A percentile compares a stretch with the other conserved stretches of the same genome.
These are phyloP conservation scores for Anisodus tanguticus DNA, from an alignment of 257 asterid genomes.

Conservation along the genomic window DNA sequence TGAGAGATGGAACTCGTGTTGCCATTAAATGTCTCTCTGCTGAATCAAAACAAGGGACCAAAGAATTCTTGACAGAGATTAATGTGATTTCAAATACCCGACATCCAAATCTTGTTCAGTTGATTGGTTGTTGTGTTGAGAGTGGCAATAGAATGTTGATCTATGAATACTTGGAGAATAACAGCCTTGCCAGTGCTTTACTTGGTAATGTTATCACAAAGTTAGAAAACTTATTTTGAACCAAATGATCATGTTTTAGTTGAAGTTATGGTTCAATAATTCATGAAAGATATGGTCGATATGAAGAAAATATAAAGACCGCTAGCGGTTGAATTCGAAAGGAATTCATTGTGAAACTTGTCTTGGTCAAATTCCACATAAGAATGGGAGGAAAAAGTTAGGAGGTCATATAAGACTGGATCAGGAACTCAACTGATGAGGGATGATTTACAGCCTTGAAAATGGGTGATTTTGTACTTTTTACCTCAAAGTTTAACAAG, in stretches of 20 bases:
- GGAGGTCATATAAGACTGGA: background rate
- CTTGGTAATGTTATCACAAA: conserved; percentile 52
- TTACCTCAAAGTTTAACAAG: no score
- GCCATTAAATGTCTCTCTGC: conserved; percentile 82
- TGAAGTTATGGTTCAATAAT: no score
- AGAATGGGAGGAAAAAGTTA: background rate
- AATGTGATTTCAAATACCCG: conserved; percentile 59
- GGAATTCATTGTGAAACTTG: background rate
- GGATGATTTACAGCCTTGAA: no score
- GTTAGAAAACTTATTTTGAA: background rate
- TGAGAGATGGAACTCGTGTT: conserved; percentile 75
- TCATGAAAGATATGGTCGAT: background rate
- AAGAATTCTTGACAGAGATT: conserved; percentile 77
- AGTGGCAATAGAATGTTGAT: conserved; percentile 63
- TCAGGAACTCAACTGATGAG: background rate
- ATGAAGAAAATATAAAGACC: background rate
- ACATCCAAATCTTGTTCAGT: conserved; percentile 76
- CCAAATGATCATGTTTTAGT: background rate
- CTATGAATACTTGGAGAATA: conserved; percentile 81
- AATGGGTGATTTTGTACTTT: no score
- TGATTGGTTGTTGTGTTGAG: conserved; percentile 80
- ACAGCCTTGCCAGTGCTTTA: conserved; percentile 61
- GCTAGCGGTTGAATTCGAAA: background rate
- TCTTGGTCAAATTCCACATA: background rate
- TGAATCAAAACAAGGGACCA: conserved; percentile 75